Conservation (phyloP, 306 rosid genomes). For the Pterocarpus macrocarpus region DNA sequence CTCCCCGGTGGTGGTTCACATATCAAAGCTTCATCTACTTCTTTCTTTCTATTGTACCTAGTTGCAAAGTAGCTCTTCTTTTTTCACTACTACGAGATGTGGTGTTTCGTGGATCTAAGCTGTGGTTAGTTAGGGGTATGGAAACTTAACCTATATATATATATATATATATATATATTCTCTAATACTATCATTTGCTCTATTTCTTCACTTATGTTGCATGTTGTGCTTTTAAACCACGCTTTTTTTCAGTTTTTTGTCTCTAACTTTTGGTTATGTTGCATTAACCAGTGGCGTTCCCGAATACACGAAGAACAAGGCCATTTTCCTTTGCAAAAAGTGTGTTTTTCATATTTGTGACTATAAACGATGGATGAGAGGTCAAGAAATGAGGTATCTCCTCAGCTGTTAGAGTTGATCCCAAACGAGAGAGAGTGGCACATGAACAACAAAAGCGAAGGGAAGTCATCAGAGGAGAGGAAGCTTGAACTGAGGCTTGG, state of each 20-base stretch:
- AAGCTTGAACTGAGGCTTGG: conserved; percentile 89
- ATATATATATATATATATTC: background rate
- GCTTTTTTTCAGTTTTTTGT: background rate
- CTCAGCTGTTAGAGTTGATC: conserved; percentile 77
- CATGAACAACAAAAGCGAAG: conserved; percentile 39
- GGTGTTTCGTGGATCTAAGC: conserved; percentile 48
- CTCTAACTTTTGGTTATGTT: conserved; percentile 36
- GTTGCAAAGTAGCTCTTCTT: background rate
- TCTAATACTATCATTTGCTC: background rate
- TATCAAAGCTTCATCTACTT: background rate
- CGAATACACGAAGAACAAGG: background rate
- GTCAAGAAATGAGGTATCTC: conserved; percentile 63
- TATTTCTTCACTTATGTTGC: background rate
- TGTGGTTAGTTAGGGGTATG: conserved; percentile 47
- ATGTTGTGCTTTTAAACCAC: background rate
- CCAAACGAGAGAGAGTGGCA: conserved; percentile 66
- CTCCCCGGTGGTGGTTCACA: background rate
- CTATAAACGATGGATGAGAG: conserved; percentile 62
- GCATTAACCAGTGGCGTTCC: conserved; percentile 35
- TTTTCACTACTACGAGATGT: conserved; percentile 20
- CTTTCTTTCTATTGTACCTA: background rate
- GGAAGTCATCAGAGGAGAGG: conserved; percentile 72
- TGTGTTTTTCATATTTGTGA: background rate
- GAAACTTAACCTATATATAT: background rate
- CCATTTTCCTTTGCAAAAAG: background rate